Evolutionary conservation across 495 filamentous ascomycete species (phyloP).

Genomic region (Daldinia vernicosa): DNA sequence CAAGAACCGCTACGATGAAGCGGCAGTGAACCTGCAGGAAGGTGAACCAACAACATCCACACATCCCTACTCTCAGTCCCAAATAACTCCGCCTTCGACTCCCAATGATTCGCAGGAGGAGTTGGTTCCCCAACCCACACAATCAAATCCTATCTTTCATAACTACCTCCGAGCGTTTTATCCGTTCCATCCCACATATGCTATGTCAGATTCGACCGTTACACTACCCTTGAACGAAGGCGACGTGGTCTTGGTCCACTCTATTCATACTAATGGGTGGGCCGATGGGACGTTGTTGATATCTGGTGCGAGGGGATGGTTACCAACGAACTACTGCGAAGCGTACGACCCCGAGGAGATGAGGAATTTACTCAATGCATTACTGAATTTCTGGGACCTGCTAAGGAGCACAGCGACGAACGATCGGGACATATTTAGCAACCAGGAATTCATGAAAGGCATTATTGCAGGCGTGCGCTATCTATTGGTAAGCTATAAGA

Average conservation of each 20-base stretch:
- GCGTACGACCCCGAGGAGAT: conserved; percentile 89
- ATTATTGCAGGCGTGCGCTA: conserved; percentile 92
- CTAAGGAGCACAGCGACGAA: conserved; percentile 71
- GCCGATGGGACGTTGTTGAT: conserved; percentile 95
- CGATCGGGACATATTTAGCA: conserved; percentile 76
- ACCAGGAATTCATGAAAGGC: conserved; percentile 89
- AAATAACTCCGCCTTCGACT: conserved; percentile 79
- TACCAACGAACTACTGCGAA: conserved; percentile 98
- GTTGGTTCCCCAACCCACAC: conserved; percentile 58
- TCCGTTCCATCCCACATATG: conserved; percentile 82
- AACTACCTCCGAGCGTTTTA: conserved; percentile 97
- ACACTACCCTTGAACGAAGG: conserved; percentile 88
- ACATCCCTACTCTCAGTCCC: conserved; percentile 56
- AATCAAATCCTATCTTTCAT: conserved; percentile 75
- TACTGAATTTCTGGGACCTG: conserved; percentile 93
- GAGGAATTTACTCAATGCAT: conserved; percentile 81
- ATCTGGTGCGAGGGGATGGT: conserved; percentile 90
- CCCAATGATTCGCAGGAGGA: conserved; percentile 71
- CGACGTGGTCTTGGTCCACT: conserved; percentile 94
- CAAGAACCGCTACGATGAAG: conserved; percentile 65
- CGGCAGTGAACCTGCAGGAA: conserved; percentile 53
- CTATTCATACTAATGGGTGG: conserved; percentile 98
- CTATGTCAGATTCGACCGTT: conserved; percentile 75
- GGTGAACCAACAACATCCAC: conserved; percentile 49
- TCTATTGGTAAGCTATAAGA: conserved; percentile 73